phyloP scores from a whole-genome alignment of 1,284 basidiomycete genomes.

The Omphalotus olearius region DNA sequence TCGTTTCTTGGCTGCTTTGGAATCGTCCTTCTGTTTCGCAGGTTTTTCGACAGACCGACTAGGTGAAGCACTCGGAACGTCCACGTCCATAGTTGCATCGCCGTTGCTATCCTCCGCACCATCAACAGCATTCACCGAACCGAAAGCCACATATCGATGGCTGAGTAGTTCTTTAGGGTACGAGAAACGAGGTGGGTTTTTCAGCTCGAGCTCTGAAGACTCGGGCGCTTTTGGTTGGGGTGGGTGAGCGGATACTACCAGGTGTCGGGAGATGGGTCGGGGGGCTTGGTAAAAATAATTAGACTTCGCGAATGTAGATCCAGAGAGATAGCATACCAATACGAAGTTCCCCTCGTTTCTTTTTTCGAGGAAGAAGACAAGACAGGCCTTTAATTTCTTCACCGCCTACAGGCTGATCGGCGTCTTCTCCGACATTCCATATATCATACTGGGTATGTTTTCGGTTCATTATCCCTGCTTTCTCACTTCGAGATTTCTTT shows the following conservation, averaged over 20 bases:
- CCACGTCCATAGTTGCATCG: constrained; percentile 5
- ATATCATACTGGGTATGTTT: constrained; percentile 58
- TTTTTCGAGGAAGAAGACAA: constrained; percentile 59
- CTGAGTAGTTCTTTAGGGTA: constrained; percentile 59
- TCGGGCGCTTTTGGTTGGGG: constrained; percentile 24
- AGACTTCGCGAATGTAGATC: neutral
- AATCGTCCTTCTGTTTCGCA: constrained; percentile 1
- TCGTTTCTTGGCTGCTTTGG: constrained; percentile 5
- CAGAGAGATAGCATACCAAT: constrained; percentile 36
- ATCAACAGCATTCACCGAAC: constrained; percentile 12
- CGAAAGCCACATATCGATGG: constrained; percentile 36
- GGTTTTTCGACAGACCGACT: neutral
- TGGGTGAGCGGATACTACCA: constrained; percentile 53
- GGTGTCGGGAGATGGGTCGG: constrained; percentile 49
- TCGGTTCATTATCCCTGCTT: constrained; percentile 45
- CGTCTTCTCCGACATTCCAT: constrained; percentile 51
- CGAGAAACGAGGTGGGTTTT: constrained; percentile 52
- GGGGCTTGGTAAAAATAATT: constrained; percentile 39
- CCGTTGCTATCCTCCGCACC: neutral
- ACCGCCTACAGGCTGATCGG: constrained; percentile 39
- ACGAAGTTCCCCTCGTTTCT: constrained; percentile 55
- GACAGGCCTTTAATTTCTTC: constrained; percentile 60
- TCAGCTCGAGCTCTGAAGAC: constrained; percentile 19
- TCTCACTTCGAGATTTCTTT: constrained; percentile 27
- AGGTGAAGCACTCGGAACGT: neutral